phyloP scores from a whole-genome alignment of 2,329 filamentous ascomycete species.

The Colletotrichum brevisporum region DNA sequence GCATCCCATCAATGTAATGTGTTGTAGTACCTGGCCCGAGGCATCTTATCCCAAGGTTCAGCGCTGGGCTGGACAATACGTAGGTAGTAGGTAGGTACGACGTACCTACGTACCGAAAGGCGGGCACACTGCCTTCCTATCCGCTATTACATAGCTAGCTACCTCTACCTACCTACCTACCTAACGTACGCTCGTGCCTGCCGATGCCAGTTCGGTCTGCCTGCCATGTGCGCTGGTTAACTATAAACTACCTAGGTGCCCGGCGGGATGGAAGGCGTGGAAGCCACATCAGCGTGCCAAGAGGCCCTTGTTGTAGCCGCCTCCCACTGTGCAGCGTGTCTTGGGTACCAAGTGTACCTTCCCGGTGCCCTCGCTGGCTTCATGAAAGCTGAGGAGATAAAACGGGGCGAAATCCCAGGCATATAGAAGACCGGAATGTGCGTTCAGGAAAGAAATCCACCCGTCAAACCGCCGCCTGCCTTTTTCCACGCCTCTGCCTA shows the following conservation, averaged over 20 bases:
- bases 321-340: too few species aligned
- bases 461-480: conserved; percentile 16
- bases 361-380: neutral
- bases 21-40: conserved; percentile 14
- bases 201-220: conserved; percentile 10
- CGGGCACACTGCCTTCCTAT: too few species aligned
- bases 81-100: too few species aligned
- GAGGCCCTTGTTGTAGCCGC: conserved; percentile 26
- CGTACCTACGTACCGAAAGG: neutral
- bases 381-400: conserved; percentile 1
- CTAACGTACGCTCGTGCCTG: conserved; percentile 22
- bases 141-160: too few species aligned
- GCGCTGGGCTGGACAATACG: too few species aligned
- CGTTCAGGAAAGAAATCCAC: conserved; percentile 23
- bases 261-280: conserved; percentile 16
- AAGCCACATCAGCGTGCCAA: conserved; percentile 35
- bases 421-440: conserved; percentile 23
- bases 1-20: neutral
- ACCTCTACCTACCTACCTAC: neutral
- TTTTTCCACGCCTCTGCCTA: neutral
- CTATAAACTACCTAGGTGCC: neutral
- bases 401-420: conserved; percentile 17
- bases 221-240: conserved; percentile 27
- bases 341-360: too few species aligned
- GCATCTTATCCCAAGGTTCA: neutral